Base-by-base conservation (phyloP, 2,329 filamentous ascomycete genomes). In the Clarireedia hainanense region DNA sequence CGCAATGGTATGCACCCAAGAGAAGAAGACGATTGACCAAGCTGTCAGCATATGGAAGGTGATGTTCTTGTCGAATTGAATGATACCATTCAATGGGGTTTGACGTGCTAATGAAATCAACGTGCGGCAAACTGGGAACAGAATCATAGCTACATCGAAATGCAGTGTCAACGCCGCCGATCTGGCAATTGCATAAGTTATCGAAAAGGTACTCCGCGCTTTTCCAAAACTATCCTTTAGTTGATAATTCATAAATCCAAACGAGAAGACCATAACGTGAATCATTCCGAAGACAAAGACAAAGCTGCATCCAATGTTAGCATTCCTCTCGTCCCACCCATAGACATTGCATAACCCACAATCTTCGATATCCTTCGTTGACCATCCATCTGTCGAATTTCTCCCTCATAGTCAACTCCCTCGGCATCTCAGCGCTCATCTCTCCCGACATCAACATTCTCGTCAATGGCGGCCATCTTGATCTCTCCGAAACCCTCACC, bases 11-110 rank as follows among this genome's bases (percentile, higher is more conserved):
- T 94, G 89, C 1, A 92, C 80, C 85, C 87, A 91, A 12, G 88
- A 89, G 71, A 89, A 95, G 73, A 92, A 90, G 62, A 94, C 85
- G 65, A 95, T 91, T 24, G 88, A 91, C 88, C 88, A 94, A 5
- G 87, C 89, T 26, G 88, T 88, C 49, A 80, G 83, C 73, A 89
- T 92, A 75, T 94, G 89, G 73, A 94, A 92, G 46, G 87, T 89
- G 70, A 91, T 91, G 73, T 91, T 91, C 77, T 91, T 91, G 74
- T 91, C 88, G 71, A 94, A 91, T 64, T 90, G 89, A 63, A 95
- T 86, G 68, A 94, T 89, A 63, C 89, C 88, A 70, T 92, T 91
- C 56, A 94, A 76, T 6, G 89, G 87, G 6, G 89, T 94, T 68
- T 89, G 86, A 60, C 89, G 81, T 52, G 85, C 80, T 60, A 92